These are phyloP conservation scores for Pichia sp. DNA, from an alignment of 1,139 yeast genomes.

Conservation along the genomic window DNA sequence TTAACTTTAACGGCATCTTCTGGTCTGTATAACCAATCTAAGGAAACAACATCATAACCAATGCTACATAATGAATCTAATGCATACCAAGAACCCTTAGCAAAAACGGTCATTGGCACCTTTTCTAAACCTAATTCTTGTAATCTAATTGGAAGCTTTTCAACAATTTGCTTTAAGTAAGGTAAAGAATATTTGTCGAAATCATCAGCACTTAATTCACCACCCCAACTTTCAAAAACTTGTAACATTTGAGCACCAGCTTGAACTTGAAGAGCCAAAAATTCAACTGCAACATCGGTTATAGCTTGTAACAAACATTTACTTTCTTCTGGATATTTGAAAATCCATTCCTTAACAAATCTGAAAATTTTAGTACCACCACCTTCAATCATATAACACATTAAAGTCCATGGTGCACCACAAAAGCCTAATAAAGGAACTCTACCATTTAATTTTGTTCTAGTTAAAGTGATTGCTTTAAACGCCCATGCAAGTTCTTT, in stretches of 20 bases:
- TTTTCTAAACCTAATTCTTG: conserved; percentile 67
- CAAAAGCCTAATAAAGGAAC: conserved; percentile 94
- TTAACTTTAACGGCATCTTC: conserved; percentile 76
- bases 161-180: conserved; percentile 70
- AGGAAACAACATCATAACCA: conserved; percentile 83
- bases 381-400: conserved; percentile 97
- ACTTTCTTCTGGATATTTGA: conserved; percentile 66
- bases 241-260: conserved; percentile 99
- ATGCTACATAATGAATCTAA: conserved; percentile 75
- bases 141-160: conserved; percentile 62
- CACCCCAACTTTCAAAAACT: conserved; percentile 97
- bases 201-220: conserved; percentile 87
- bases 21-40: conserved; percentile 90
- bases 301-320: conserved; percentile 69
- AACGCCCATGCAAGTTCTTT: conserved; percentile 91
- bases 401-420: conserved; percentile 97
- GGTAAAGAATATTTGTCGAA: conserved; percentile 87
- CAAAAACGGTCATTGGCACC: conserved; percentile 85
- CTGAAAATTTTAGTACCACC: conserved; percentile 92
- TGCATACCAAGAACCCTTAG: conserved; percentile 98
- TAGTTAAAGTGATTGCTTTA: conserved; percentile 81
- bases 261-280: conserved; percentile 86
- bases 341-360: conserved; percentile 89
- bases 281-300: conserved; percentile 87
- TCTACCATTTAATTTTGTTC: conserved; percentile 77